Evolutionary conservation across 2,329 filamentous ascomycete genomes (phyloP).

Genomic region (Xylariaceae sp.): DNA sequence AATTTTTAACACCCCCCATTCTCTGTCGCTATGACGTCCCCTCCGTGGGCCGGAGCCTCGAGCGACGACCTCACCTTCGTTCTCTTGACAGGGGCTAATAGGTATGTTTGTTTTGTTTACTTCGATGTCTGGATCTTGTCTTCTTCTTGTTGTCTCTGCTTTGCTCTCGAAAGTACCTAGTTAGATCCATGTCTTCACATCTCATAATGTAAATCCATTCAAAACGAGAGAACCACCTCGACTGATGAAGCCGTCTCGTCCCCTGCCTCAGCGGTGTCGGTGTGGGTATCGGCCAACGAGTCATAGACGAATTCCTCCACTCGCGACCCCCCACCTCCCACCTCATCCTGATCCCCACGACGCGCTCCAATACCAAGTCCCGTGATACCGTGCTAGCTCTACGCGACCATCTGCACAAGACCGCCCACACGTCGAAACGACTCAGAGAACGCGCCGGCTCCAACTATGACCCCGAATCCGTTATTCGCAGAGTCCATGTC

Average conservation of each 20-base stretch:
- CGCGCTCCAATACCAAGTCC: conserved; percentile 69
- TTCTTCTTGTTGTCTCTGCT: neutral
- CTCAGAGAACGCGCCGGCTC: conserved; percentile 37
- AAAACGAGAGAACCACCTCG: neutral
- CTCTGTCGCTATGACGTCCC: conserved; percentile 23
- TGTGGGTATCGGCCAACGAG: conserved; percentile 72
- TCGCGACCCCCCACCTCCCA: conserved; percentile 61
- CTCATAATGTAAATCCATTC: neutral
- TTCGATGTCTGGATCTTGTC: neutral
- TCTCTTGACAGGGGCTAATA: conserved; percentile 33
- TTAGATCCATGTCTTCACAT: neutral
- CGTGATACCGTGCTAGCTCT: conserved; percentile 63
- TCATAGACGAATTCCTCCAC: conserved; percentile 84
- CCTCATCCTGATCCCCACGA: conserved; percentile 78
- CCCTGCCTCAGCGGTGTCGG: conserved; percentile 66
- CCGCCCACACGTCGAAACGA: conserved; percentile 37
- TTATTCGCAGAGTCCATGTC: conserved; percentile 51
- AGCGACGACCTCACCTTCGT: conserved; percentile 32
- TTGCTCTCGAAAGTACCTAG: too few relatives aligned
- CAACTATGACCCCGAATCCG: conserved; percentile 38
- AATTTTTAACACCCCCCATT: neutral
- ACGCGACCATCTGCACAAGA: conserved; percentile 53
- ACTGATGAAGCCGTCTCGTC: conserved; percentile 12
- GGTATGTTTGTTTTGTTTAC: conserved; percentile 22
- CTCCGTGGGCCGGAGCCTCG: conserved; percentile 30